phyloP scores from a whole-genome alignment of 2,329 filamentous ascomycete species.

The Blastomyces gilchristii region DNA sequence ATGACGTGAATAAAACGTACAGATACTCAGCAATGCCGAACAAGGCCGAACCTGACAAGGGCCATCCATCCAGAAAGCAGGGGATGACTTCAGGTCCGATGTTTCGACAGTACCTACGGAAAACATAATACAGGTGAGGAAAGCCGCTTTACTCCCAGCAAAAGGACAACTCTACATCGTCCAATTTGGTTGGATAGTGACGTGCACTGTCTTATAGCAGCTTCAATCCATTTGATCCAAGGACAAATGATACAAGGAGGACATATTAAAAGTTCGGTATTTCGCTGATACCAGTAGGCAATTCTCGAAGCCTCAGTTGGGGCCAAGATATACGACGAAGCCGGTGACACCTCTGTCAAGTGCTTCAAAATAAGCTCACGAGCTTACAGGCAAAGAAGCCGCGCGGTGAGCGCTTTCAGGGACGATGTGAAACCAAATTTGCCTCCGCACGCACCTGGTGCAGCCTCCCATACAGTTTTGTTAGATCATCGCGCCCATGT shows the following conservation, averaged over 20 bases:
- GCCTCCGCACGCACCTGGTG: slow-evolving; percentile 24
- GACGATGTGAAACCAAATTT: slow-evolving; percentile 35
- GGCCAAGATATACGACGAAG: slow-evolving; percentile 29
- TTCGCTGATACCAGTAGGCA: slow-evolving; percentile 13
- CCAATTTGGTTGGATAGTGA: not conserved
- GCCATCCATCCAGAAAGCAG: slow-evolving; percentile 12
- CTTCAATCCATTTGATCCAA: not conserved
- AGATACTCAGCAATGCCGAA: slow-evolving; percentile 12
- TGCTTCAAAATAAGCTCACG: slow-evolving; percentile 24
- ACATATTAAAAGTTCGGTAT: not conserved
- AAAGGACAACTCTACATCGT: not conserved
- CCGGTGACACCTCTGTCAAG: slow-evolving; percentile 21
- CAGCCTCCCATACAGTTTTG: slow-evolving; percentile 29
- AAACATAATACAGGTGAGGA: slow-evolving; percentile 21
- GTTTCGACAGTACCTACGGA: slow-evolving; percentile 22
- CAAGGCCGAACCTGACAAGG: slow-evolving; percentile 11
- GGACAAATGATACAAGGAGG: not conserved
- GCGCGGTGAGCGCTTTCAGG: slow-evolving; percentile 28
- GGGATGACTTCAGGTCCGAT: slow-evolving; percentile 22
- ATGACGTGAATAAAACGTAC: not conserved
- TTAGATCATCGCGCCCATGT: slow-evolving; percentile 28
- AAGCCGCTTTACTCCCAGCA: not conserved
- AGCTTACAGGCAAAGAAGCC: slow-evolving; percentile 27
- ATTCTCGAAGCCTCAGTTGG: slow-evolving; percentile 25
- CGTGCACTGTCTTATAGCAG: not conserved